Conservation (phyloP, 2,329 filamentous ascomycete species). For the Plenodomus lindquistii region DNA sequence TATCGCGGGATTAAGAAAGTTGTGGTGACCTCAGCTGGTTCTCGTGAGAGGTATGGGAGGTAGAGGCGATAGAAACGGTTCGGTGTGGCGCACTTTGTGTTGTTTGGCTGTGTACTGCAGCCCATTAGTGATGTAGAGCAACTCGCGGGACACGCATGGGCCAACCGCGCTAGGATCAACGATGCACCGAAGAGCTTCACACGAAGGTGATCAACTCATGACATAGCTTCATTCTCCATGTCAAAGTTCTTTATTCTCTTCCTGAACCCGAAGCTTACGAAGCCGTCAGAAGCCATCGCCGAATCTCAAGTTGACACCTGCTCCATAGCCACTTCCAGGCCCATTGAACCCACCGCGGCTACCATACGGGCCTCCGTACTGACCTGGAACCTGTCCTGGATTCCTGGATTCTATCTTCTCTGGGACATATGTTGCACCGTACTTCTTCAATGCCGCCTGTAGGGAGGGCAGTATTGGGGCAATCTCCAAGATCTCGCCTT, state of each 20-base stretch:
- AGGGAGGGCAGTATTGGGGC: neutral
- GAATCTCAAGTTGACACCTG: neutral
- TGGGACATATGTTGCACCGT: constrained; percentile 6
- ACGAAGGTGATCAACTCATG: neutral
- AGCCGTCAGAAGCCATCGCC: neutral
- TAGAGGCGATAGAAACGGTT: neutral
- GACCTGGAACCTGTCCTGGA: neutral
- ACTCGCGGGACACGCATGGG: constrained; percentile 13
- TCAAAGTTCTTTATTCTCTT: too few relatives aligned
- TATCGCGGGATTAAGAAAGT: neutral
- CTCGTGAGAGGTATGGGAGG: neutral
- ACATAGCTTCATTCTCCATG: too few relatives aligned
- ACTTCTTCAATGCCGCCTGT: neutral
- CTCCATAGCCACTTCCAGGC: neutral
- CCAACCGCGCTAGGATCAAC: constrained; percentile 14
- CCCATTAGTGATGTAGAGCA: constrained; percentile 20
- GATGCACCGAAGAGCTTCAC: constrained; percentile 15
- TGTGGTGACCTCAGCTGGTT: neutral
- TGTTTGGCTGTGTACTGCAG: constrained; percentile 21
- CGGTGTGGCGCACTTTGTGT: constrained; percentile 9
- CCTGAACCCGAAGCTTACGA: neutral
- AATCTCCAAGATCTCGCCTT: neutral
- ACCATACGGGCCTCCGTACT: neutral
- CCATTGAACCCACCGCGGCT: neutral
- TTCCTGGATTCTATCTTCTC: neutral